Percentiles rank a stretch among this genome's conserved stretches.
Evolutionary conservation across 305 asterid genomes (phyloP).

Genomic region (Fraxinus xanthoxyloides): DNA sequence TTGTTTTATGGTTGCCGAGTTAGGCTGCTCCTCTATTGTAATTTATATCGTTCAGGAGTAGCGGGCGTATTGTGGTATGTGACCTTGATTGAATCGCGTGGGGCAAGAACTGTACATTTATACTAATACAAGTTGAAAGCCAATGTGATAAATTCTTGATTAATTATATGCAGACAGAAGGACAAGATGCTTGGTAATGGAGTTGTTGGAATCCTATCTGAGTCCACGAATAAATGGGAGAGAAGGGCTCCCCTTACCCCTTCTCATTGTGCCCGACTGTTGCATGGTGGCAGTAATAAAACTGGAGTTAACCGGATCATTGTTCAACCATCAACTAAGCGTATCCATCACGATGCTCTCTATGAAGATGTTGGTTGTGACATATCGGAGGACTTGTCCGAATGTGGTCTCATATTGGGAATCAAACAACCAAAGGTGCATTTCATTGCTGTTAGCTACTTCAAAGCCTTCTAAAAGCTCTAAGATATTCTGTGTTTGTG

Average conservation of each 20-base stretch:
- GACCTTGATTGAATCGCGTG: not conserved
- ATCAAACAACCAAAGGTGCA: constrained; percentile 85
- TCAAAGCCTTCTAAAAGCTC: not conserved
- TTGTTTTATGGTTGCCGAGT: not conserved
- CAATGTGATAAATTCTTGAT: not conserved
- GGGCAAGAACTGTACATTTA: not conserved
- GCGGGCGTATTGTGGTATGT: not conserved
- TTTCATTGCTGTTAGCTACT: constrained; percentile 7
- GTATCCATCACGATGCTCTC: constrained; percentile 82
- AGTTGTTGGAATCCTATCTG: constrained; percentile 84
- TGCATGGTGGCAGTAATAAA: constrained; percentile 70
- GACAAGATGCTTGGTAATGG: constrained; percentile 79
- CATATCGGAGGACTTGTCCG: constrained; percentile 80
- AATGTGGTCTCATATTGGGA: constrained; percentile 87
- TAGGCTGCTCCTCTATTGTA: not conserved
- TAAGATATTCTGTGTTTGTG: constrained; percentile 9
- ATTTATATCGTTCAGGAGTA: not conserved
- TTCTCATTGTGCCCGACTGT: constrained; percentile 81
- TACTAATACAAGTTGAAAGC: not conserved
- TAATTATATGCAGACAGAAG: not conserved
- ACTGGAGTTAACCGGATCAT: constrained; percentile 78
- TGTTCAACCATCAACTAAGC: constrained; percentile 91
- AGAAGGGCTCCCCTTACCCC: constrained; percentile 91
- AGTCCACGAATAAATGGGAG: constrained; percentile 97
- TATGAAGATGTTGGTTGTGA: constrained; percentile 95